A percentile compares a stretch with the other conserved stretches of the same genome.
Conservation (phyloP, 768 basidiomycete species). For the Pholiota conissans region DNA sequence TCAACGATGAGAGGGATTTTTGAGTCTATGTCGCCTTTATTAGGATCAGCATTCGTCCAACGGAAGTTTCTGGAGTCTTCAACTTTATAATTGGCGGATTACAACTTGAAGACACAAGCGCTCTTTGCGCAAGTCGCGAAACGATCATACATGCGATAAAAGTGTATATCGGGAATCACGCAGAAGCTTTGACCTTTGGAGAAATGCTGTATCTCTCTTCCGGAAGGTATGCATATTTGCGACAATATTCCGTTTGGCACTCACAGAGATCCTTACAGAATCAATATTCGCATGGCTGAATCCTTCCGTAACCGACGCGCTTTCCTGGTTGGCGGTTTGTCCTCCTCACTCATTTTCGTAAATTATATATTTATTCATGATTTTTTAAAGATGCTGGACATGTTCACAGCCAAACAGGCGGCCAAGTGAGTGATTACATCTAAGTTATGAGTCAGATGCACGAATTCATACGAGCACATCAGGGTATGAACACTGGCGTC, state of each 20-base stretch:
- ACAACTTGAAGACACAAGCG: background rate
- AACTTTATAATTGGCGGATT: background rate
- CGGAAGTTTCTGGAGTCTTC: background rate
- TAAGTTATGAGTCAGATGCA: background rate
- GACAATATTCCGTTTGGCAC: background rate
- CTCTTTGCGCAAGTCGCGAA: background rate
- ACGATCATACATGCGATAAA: background rate
- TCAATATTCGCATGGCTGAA: slow-evolving; percentile 18
- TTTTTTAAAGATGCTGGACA: slow-evolving; percentile 31
- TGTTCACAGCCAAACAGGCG: slow-evolving; percentile 33
- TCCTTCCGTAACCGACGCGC: slow-evolving; percentile 12
- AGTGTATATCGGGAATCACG: background rate
- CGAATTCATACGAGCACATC: background rate
- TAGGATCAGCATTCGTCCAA: background rate
- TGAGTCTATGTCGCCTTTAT: too few relatives aligned
- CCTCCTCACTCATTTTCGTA: background rate
- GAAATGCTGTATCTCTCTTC: slow-evolving; percentile 23
- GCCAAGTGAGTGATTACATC: slow-evolving; percentile 14
- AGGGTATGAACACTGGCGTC: slow-evolving; percentile 11
- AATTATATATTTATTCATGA: background rate
- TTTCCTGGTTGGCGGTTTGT: slow-evolving; percentile 17
- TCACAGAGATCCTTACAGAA: slow-evolving; percentile 6
- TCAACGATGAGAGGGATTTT: too few relatives aligned
- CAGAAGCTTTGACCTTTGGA: background rate
- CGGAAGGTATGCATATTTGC: slow-evolving; percentile 22